phyloP scores from a whole-genome alignment of 805 yeast genomes.

The Wickerhamiella cacticola region DNA sequence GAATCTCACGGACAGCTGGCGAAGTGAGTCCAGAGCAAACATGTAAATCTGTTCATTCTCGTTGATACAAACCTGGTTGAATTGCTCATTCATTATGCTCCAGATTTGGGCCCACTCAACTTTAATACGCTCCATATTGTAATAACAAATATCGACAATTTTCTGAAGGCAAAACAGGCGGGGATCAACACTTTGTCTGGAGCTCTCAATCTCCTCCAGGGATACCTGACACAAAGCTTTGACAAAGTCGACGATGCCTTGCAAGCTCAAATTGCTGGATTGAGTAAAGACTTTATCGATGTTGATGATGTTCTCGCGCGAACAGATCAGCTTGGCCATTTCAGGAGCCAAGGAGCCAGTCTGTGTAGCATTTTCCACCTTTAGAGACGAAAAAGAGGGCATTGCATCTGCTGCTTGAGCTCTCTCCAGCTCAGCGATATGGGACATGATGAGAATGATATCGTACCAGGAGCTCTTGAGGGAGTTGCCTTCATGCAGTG shows the following conservation, averaged over 20 bases:
- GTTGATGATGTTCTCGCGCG: constrained; percentile 33
- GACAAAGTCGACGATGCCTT: constrained; percentile 77
- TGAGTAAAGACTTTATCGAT: constrained; percentile 82
- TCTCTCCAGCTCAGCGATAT: constrained; percentile 72
- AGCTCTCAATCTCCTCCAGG: constrained; percentile 78
- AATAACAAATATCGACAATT: constrained; percentile 93
- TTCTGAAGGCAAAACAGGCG: constrained; percentile 87
- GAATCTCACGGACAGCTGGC: constrained; percentile 87
- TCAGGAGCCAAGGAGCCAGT: constrained; percentile 18
- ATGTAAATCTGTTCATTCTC: constrained; percentile 62
- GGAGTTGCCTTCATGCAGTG: constrained; percentile 66
- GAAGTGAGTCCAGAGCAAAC: constrained; percentile 85
- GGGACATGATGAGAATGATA: constrained; percentile 50
- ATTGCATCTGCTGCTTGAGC: constrained; percentile 67
- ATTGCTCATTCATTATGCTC: constrained; percentile 85
- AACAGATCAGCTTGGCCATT: constrained; percentile 27
- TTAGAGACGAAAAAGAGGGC: constrained; percentile 41
- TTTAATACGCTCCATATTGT: constrained; percentile 92
- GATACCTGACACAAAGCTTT: constrained; percentile 78
- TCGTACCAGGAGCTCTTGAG: constrained; percentile 75
- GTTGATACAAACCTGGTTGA: constrained; percentile 75
- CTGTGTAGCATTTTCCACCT: not conserved
- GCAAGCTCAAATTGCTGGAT: constrained; percentile 66
- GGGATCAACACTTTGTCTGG: constrained; percentile 54
- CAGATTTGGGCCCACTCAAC: constrained; percentile 94